Base-by-base conservation (phyloP, 2,329 filamentous ascomycete genomes). In the Beauveria varroae region DNA sequence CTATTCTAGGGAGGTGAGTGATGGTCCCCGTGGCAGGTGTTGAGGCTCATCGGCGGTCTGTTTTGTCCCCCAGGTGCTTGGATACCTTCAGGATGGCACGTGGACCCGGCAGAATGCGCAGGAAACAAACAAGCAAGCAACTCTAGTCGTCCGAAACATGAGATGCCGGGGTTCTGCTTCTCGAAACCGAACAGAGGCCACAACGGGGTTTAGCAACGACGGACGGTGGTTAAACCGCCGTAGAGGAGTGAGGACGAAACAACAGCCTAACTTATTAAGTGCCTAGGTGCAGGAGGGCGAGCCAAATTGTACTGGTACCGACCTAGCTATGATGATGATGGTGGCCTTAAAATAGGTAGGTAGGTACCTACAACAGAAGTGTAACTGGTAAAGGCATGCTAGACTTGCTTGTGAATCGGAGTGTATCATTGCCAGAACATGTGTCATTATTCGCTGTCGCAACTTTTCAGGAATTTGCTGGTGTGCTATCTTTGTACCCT, bases 61-160 rank as follows among this genome's bases (percentile, higher is more conserved):
- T n/a, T n/a, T n/a, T n/a, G n/a, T n/a, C n/a, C n/a, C n/a, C n/a
- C n/a, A n/a, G n/a, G n/a, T n/a, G n/a, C n/a, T 44, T 6, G 43
- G 14, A 41, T 14, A 22, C 7, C 8, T n/a, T 41, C 50, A 54
- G 58, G 34, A 37, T 37, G 34, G 50, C 58, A 60, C 58, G 58
- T 54, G 58, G 40, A 60, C 47, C 50, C 34, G 9, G 18, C n/a
- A 24, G 26, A 55, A 43, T 53, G 37, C 26, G 5, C 47, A 20
- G 57, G 53, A 60, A 60, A 54, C 57, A 60, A 54, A 54, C 58
- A 53, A 49, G 41, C 50, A 28, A 47, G 47, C 37, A 41, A 37
- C 47, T 30, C 57, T 46, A 46, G 14, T 60, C 57, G 47, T 53
- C 57, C 57, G 57, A 60, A 60, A 60, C 57, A 60, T 60, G 57